Base-by-base conservation (phyloP, 2,329 filamentous ascomycete genomes). In the Sodiomyces alkalinus region DNA sequence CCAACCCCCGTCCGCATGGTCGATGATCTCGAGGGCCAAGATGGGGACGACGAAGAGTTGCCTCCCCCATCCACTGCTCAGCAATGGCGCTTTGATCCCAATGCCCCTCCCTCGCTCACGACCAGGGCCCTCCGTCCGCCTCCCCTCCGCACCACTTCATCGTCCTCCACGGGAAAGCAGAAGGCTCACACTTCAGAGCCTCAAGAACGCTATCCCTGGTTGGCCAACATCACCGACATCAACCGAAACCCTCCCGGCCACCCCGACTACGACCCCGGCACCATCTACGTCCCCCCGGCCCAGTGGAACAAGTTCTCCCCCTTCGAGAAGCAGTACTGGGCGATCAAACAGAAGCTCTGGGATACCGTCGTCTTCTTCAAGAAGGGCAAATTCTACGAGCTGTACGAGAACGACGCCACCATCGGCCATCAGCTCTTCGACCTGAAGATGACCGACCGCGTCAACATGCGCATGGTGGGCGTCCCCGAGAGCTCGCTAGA, bases 391-490 rank as follows among this genome's bases (percentile, higher is more conserved):
- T 98, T 98, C 53, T 98, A 94, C 47, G 90, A 98, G 49, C 65
- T 98, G 0, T 98, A 96, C 46, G 90, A 98, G 50, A 93, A 94
- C 35, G 90, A 98, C 53, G 90, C 90, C 5, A 93, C 87, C 0
- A 77, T 96, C 31, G 90, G 90, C 4, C 86, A 98, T 47, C 90
- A 96, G 49, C 64, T 94, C 11, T 98, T 98, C 43, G 90, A 98
- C 51, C 67, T 98, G 32, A 98, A 98, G 57, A 76, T 98, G 48
- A 98, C 90, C 0, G 90, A 98, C 44, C 73, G 90, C 30, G 90
- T 98, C 49, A 98, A 98, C 50, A 98, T 98, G 90, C 80, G 87
- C 40, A 98, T 98, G 90, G 90, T 96, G 3, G 90, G 90, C 35
- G 90, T 98, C 0, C 90, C 90, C 0, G 90, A 98, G 51, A 80